Conservation (phyloP, 352 stramenopile genomes). For the Phytopythium litorale region DNA sequence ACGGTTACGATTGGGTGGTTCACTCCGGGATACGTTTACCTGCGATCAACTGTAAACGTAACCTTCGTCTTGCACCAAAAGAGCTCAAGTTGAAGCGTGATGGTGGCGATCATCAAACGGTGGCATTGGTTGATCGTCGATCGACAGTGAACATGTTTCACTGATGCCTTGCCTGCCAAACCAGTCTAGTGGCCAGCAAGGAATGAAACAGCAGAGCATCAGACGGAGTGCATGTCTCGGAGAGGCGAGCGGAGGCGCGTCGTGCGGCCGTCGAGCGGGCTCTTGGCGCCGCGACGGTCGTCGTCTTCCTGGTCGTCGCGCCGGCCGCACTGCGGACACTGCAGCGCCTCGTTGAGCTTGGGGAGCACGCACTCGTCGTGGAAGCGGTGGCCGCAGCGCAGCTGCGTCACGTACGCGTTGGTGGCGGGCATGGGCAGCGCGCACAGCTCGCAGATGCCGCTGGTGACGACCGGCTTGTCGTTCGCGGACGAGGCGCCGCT, state of each 20-base stretch:
- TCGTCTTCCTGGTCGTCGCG: constrained; percentile 2
- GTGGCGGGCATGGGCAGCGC: constrained; percentile 10
- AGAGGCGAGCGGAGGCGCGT: neutral
- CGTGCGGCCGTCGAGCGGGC: neutral
- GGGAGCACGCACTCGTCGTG: constrained; percentile 65
- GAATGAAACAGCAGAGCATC: neutral
- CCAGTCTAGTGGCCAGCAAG: no score
- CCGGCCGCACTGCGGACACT: constrained; percentile 45
- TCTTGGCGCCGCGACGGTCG: neutral
- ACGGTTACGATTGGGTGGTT: no score
- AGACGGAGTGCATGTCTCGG: neutral
- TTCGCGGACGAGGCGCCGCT: neutral
- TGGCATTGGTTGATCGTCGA: no score
- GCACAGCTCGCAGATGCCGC: constrained; percentile 11
- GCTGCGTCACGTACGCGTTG: constrained; percentile 32
- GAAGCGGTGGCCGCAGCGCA: constrained; percentile 61
- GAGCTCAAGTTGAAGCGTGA: no score
- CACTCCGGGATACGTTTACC: no score
- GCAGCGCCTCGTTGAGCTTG: constrained; percentile 52
- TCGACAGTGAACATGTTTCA: no score
- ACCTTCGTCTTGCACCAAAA: no score
- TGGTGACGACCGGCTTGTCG: neutral
- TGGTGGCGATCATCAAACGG: no score
- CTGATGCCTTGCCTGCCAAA: no score
- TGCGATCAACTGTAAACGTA: no score